Base-by-base conservation (phyloP, 2,329 filamentous ascomycete genomes). In the Chaetomiaceae sp. region DNA sequence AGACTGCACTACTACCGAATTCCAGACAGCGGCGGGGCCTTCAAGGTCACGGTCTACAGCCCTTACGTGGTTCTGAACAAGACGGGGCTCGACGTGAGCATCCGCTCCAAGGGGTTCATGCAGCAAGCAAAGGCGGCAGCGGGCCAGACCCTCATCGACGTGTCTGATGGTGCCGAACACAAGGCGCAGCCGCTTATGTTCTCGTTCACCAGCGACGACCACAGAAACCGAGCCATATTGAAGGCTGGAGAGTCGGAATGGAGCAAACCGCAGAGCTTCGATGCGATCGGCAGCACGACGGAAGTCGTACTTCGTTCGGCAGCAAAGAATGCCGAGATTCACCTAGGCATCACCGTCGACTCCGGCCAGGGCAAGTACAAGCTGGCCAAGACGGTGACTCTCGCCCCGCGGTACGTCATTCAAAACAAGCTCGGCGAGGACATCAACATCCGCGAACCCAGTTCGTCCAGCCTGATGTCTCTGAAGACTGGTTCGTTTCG, bases 261-360 rank as follows among this genome's bases (percentile, higher is more conserved):
- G 94, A 97, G 93, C 68, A 95, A 93, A 62, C 88, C 91, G 1
- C 91, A 97, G 63, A 96, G 88, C 75, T 95, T 98, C 58, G 94
- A 98, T 61, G 93, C 93, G 17, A 93, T 98, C 54, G 93, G 93
- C 26, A 97, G 91, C 59, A 89, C 85, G 1, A 84, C 88, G 14
- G 90, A 96, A 57, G 86, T 95, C 29, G 79, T 93, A 27, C 74
- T 98, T 27, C 84, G 86, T 40, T 88, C 89, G 0, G 68, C 77
- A 2, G 78, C 76, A 34, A 83, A 79, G 35, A 76, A 74, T 47
- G 83, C 83, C 2, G 93, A 98, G 64, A 90, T 97, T 59, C 89
- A 97, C 59, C 76, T 94, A 6, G 93, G 93, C 38, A 81, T 98
- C 39, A 91, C 84, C 2, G 84, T 98, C 24, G 81, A 87, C 48